Conservation (phyloP, 805 yeast species). For the Wickerhamiella siamensis region DNA sequence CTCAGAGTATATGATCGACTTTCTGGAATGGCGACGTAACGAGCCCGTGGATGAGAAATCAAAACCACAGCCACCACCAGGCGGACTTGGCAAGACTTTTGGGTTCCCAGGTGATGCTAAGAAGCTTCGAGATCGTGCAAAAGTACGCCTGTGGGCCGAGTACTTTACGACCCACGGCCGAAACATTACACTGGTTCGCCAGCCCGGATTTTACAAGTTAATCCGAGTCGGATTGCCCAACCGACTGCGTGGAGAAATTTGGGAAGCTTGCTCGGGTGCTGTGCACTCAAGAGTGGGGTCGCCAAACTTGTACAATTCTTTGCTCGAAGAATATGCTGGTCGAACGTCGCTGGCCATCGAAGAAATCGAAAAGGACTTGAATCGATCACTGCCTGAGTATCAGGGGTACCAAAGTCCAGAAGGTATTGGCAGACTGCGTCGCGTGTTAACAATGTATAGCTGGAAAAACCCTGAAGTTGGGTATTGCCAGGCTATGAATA, state of each 20-base stretch:
- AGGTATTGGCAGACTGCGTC: slow-evolving; percentile 71
- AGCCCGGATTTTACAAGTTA: slow-evolving; percentile 65
- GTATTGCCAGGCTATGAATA: slow-evolving; percentile 98
- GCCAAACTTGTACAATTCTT: slow-evolving; percentile 40
- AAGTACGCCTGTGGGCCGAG: slow-evolving; percentile 88
- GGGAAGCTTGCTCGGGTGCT: slow-evolving; percentile 89
- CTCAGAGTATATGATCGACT: slow-evolving; percentile 64
- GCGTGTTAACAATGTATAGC: slow-evolving; percentile 85
- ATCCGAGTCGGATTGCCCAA: slow-evolving; percentile 91
- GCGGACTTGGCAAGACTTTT: slow-evolving; percentile 76
- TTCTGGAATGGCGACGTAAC: slow-evolving; percentile 29
- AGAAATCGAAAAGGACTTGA: slow-evolving; percentile 91
- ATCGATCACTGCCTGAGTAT: slow-evolving; percentile 89
- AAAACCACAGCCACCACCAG: slow-evolving; percentile 37
- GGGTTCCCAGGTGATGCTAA: slow-evolving; percentile 84
- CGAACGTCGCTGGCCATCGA: slow-evolving; percentile 71
- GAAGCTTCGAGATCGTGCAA: slow-evolving; percentile 63
- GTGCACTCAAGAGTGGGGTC: slow-evolving; percentile 56
- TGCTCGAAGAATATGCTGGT: slow-evolving; percentile 48
- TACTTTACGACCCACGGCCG: slow-evolving; percentile 74
- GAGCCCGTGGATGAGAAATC: slow-evolving; percentile 13
- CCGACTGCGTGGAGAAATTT: slow-evolving; percentile 81
- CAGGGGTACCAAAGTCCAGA: slow-evolving; percentile 79
- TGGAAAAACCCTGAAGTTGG: slow-evolving; percentile 97
- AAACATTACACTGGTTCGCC: slow-evolving; percentile 59